Evolutionary conservation across 495 filamentous ascomycete genomes (phyloP).

Genomic region (Penicillium turbatum): DNA sequence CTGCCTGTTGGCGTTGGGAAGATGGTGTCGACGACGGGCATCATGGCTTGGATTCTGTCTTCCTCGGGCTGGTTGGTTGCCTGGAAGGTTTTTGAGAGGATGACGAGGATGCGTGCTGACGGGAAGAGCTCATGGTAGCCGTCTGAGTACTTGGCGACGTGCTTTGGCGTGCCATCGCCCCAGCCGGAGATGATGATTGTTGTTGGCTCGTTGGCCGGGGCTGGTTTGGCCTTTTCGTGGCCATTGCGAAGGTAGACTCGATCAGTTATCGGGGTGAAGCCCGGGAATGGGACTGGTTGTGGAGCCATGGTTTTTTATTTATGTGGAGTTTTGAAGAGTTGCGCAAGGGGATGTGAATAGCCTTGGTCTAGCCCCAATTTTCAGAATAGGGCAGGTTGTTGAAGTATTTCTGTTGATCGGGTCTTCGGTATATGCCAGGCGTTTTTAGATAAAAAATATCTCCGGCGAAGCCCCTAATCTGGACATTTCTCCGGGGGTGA

Average conservation of each 20-base stretch:
- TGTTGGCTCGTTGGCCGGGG: constrained; percentile 21
- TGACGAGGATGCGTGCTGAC: constrained; percentile 39
- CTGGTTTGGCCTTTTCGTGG: constrained; percentile 15
- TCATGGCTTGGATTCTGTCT: constrained; percentile 42
- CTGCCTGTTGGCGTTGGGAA: constrained; percentile 33
- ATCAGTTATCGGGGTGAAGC: constrained; percentile 26
- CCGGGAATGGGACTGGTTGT: constrained; percentile 24
- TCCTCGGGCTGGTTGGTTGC: constrained; percentile 40
- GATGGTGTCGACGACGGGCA: constrained; percentile 44
- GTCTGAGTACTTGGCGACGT: constrained; percentile 52
- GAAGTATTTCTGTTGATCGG: not conserved
- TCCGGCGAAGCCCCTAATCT: not conserved
- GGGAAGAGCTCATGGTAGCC: constrained; percentile 51
- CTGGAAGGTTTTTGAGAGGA: constrained; percentile 45
- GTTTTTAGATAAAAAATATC: not conserved
- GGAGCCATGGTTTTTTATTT: constrained; percentile 15
- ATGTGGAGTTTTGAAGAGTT: constrained; percentile 1
- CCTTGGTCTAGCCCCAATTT: not conserved
- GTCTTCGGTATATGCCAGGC: not conserved
- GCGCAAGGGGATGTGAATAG: not conserved
- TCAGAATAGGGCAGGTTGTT: not conserved
- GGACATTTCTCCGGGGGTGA: constrained; percentile 1
- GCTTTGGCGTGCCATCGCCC: constrained; percentile 51
- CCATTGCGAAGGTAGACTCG: constrained; percentile 27
- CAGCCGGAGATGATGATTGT: constrained; percentile 46